Base-by-base conservation (phyloP, 2,329 filamentous ascomycete species). In the Salinomyces thailandicus region DNA sequence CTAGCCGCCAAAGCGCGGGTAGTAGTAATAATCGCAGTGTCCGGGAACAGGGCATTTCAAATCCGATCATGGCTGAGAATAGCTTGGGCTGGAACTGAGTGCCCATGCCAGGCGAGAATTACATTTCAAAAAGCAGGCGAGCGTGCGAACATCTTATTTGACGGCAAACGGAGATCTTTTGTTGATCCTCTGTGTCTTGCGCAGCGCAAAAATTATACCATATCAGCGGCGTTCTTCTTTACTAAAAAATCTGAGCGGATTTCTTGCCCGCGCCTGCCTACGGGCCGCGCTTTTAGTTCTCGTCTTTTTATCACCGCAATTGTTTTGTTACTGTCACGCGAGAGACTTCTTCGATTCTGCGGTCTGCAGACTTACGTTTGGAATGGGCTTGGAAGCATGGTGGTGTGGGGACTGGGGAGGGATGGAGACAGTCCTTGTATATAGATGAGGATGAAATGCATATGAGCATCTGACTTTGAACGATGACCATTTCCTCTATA, bases 31-130 rank as follows among this genome's bases (percentile, higher is more conserved):
- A 69, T 47, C 72, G 72, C 33, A 79, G 71, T 47, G 70, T 75
- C 37, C 66, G 79, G 44, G 79, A 77, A 37, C 72, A 77, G 53
- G 75, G 80, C 62, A 94, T 95, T 58, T 93, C 84, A 43, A 84
- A 85, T 20, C 87, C 87, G 3, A 82, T 94, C 45, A 87, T 87
- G 61, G 81, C 86, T 3, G 86, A 93, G 68, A 95, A 95, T 71
- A 93, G 85, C 35, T 74, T 95, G 48, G 87, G 87, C 53, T 95
- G 87, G 87, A 93, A 93, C 68, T 95, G 72, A 77, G 31, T 12
- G 18, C 15, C 2, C 6, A 20, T 7, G 31, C 27, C 7, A 9
- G 27, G 20, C 7, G 7, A 24, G 20, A n/a, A 24, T 7, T 7
- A n/a, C 20, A 24, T 24, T n/a, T n/a, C 7, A 24, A 24, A 24